These are phyloP conservation scores for Myriosclerotinia scirpicola DNA, from an alignment of 2,329 filamentous ascomycete species.

Conservation along the genomic window DNA sequence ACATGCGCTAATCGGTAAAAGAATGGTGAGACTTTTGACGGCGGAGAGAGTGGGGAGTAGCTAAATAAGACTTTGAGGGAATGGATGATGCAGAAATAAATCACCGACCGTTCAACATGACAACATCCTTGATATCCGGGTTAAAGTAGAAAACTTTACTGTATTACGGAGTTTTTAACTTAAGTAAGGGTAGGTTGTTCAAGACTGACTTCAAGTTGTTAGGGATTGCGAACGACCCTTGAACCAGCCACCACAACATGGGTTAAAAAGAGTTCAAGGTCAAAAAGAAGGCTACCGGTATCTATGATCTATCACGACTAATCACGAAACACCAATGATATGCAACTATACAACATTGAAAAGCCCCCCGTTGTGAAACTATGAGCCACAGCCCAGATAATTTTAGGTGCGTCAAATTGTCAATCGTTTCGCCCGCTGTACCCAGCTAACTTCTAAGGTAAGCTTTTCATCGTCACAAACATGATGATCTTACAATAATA, in stretches of 20 bases:
- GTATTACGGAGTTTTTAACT: not conserved
- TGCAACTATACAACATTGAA: not conserved
- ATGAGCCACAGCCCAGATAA: slow-evolving; percentile 17
- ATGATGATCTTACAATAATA: slow-evolving; percentile 17
- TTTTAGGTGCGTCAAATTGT: slow-evolving; percentile 14
- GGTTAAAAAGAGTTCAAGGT: not conserved
- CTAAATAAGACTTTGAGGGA: not conserved
- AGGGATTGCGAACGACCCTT: slow-evolving; percentile 14
- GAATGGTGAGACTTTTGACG: slow-evolving; percentile 13
- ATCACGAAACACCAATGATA: slow-evolving; percentile 20
- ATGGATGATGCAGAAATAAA: slow-evolving; percentile 19
- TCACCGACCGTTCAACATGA: slow-evolving; percentile 18
- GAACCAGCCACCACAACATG: slow-evolving; percentile 7
- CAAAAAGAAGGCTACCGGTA: too few relatives aligned
- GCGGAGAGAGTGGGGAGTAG: slow-evolving; percentile 16
- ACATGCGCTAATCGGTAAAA: slow-evolving; percentile 15
- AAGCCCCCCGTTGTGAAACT: slow-evolving; percentile 20
- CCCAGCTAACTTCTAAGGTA: not conserved
- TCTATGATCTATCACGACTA: not conserved
- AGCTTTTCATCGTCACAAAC: slow-evolving; percentile 11
- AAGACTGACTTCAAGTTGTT: not conserved
- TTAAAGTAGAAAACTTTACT: slow-evolving; percentile 5
- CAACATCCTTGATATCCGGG: slow-evolving; percentile 3
- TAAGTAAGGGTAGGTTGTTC: not conserved
- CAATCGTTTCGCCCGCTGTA: slow-evolving; percentile 11